Evolutionary conservation across 2,329 filamentous ascomycete species (phyloP).

Genomic region (Fusarium austroafricanum): DNA sequence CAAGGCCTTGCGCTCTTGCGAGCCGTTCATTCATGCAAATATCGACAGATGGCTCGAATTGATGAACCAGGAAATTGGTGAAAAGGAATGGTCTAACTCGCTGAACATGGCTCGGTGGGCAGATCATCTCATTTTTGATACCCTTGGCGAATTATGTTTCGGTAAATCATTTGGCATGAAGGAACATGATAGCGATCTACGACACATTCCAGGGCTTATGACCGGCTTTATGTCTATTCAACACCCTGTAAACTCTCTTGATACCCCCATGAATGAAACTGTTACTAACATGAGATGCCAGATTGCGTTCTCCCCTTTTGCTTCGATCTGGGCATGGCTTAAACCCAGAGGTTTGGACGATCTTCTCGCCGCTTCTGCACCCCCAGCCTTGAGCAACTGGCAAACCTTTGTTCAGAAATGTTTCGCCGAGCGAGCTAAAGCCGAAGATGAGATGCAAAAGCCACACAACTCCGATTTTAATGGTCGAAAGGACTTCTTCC

Average conservation of each 20-base stretch:
- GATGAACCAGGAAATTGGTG: slow-evolving; percentile 20
- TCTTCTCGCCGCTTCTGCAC: slow-evolving; percentile 31
- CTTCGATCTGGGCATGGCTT: slow-evolving; percentile 40
- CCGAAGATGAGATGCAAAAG: slow-evolving; percentile 15
- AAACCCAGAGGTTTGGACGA: slow-evolving; percentile 41
- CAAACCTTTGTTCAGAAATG: slow-evolving; percentile 35
- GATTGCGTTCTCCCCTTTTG: slow-evolving; percentile 40
- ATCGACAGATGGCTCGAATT: slow-evolving; percentile 32
- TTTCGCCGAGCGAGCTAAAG: slow-evolving; percentile 27
- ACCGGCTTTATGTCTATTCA: slow-evolving; percentile 18
- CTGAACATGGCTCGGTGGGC: slow-evolving; percentile 39
- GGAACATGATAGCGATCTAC: slow-evolving; percentile 27
- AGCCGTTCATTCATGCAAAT: slow-evolving; percentile 24
- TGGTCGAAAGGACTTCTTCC: slow-evolving; percentile 42
- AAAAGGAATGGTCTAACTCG: slow-evolving; percentile 3
- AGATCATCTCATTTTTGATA: slow-evolving; percentile 38
- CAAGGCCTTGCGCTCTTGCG: slow-evolving; percentile 28
- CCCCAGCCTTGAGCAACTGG: slow-evolving; percentile 37
- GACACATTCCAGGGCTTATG: slow-evolving; percentile 32
- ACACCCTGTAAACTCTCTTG: slow-evolving; percentile 19
- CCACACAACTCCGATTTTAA: slow-evolving; percentile 2
- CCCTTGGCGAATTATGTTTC: slow-evolving; percentile 39
- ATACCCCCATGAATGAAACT: not conserved
- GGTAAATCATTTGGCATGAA: slow-evolving; percentile 39
- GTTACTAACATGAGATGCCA: not conserved